phyloP scores from a whole-genome alignment of 805 yeast genomes.

The Brettanomyces nanus region DNA sequence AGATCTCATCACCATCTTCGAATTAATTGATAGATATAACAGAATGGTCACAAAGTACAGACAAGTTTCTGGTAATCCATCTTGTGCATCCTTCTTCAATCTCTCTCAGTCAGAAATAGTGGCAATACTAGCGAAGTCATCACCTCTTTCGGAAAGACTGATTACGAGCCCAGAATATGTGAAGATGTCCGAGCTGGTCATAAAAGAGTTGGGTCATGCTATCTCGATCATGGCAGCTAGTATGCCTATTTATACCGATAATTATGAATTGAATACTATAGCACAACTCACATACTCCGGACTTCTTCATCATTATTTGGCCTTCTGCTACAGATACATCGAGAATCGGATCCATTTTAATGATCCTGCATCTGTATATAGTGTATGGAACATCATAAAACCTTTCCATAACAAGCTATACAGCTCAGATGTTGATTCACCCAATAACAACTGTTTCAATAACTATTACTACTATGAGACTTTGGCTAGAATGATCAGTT shows the following conservation, averaged over 20 bases:
- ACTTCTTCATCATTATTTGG: slow-evolving; percentile 19
- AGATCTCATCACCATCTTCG: not conserved
- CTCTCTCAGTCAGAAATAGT: slow-evolving; percentile 3
- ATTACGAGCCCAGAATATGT: not conserved
- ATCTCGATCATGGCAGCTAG: slow-evolving; percentile 7
- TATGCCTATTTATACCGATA: slow-evolving; percentile 8
- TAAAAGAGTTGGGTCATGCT: slow-evolving; percentile 12
- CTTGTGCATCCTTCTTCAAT: not conserved
- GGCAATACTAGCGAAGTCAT: slow-evolving; percentile 10
- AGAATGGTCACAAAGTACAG: not conserved
- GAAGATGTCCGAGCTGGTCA: slow-evolving; percentile 6
- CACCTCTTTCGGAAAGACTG: not conserved
- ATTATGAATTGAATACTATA: not conserved
- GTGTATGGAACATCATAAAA: slow-evolving; percentile 20
- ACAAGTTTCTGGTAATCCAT: not conserved
- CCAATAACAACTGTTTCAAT: slow-evolving; percentile 21
- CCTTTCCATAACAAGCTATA: slow-evolving; percentile 24
- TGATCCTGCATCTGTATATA: slow-evolving; percentile 22
- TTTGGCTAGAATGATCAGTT: slow-evolving; percentile 18
- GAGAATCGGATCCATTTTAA: slow-evolving; percentile 15
- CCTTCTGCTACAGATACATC: slow-evolving; percentile 21
- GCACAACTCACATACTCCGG: not conserved
- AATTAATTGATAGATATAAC: not conserved
- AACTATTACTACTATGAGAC: slow-evolving; percentile 23
- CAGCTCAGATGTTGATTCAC: slow-evolving; percentile 17